Conservation (phyloP, 1,139 yeast genomes). For the Candida sanyaensis region DNA sequence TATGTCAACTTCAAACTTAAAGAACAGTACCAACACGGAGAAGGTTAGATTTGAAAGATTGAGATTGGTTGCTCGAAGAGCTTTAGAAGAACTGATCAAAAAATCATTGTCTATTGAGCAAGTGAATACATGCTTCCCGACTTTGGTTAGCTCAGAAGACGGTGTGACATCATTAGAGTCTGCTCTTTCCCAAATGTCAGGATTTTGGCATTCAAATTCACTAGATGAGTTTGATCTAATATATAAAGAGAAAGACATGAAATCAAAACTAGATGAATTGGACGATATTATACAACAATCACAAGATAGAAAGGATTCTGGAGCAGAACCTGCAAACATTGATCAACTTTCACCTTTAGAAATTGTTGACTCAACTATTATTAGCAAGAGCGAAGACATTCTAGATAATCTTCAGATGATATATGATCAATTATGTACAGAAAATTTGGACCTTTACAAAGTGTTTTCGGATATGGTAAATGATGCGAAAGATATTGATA, state of each 20-base stretch:
- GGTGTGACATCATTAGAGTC: slow-evolving; percentile 56
- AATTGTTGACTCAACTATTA: slow-evolving; percentile 35
- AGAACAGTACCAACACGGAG: slow-evolving; percentile 10
- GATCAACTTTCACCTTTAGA: slow-evolving; percentile 36
- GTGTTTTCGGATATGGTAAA: slow-evolving; percentile 24
- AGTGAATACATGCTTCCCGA: slow-evolving; percentile 67
- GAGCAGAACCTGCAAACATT: slow-evolving; percentile 27
- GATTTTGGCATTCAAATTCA: slow-evolving; percentile 62
- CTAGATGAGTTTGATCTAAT: slow-evolving; percentile 66
- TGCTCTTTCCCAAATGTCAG: slow-evolving; percentile 61
- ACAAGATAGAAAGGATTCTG: slow-evolving; percentile 25
- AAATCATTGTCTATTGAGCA: slow-evolving; percentile 62
- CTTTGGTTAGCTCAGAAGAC: slow-evolving; percentile 46
- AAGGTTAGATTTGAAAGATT: slow-evolving; percentile 56
- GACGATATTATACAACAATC: slow-evolving; percentile 68
- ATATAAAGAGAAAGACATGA: slow-evolving; percentile 61
- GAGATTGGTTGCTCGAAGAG: slow-evolving; percentile 58
- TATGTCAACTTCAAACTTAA: background rate
- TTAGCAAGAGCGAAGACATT: slow-evolving; percentile 25
- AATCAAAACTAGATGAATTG: slow-evolving; percentile 57
- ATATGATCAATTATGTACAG: slow-evolving; percentile 37
- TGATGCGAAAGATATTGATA: slow-evolving; percentile 24
- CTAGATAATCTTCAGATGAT: slow-evolving; percentile 35
- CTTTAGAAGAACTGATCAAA: slow-evolving; percentile 64
- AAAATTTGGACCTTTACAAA: slow-evolving; percentile 32